Evolutionary conservation across 352 stramenopile genomes (phyloP), one percentile per base, ranked within the genome.

Genomic region (Pythium rishiriense): DNA sequence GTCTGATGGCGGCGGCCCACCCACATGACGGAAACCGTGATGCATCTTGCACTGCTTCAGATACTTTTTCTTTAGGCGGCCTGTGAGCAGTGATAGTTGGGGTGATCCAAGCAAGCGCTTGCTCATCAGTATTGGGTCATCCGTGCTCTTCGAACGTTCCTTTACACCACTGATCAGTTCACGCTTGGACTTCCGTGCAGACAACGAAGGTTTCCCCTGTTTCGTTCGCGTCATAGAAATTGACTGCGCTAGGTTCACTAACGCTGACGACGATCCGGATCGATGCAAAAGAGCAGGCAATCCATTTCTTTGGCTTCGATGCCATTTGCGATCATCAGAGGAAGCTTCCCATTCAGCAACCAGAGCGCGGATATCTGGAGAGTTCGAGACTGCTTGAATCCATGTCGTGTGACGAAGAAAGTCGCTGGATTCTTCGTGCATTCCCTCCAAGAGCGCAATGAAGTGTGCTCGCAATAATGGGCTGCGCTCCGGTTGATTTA

Each of bases 391-490:
- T 1, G 22, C 46, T n/a, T 77, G 25, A 8, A 78, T 39, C 79
- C 79, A 88, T 25, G 64, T 22, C 14, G 54, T 55, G 54, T 71
- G 78, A 28, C 70, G 56, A 48, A 88, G 72, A 39, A 28, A 52
- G 15, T 43, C 12, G 72, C 59, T 58, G 35, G 58, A 46, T 19
- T 9, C 10, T 14, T 58, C 61, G n/a, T 41, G 64, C 58, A 83
- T 59, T 29, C 63, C 45, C 49, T 74, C 58, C 28, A 88, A 56
- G 35, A 85, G 82, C 6, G 58, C 59, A 49, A 64, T 61, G 62
- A 85, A 88, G 42, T 88, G 77, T 37, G 54, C 71, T 29, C 66
- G 70, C n/a, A 88, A 47, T 2, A 86, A 53, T 1, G 79, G 76
- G 28, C 75, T 83, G 19, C 81, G 76, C 21, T 66, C 49, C n/a